Base-by-base conservation (phyloP, 306 rosid genomes). In the cucumber (Cucumis sativus) region DNA sequence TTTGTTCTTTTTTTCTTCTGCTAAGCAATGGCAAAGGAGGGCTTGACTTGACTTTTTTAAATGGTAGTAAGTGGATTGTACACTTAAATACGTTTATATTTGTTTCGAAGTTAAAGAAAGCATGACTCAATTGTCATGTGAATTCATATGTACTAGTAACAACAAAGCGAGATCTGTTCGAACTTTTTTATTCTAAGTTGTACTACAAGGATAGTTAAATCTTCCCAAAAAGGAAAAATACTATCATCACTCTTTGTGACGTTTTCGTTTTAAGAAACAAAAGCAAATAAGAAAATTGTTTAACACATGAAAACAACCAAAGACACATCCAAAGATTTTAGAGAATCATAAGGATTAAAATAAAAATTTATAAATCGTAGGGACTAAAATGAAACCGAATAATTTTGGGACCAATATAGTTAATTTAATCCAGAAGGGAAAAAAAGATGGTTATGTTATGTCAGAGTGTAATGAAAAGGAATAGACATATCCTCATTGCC, bases 401-500 rank as follows among this genome's bases (percentile, higher is more conserved):
- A 0, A 62, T 62, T 51, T 14, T 0, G 70, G 23, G 70, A 64
- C 47, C 13, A n/a, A 18, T 28, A 10, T 37, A 37, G 28, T 17
- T 65, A 65, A 17, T 65, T 64, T 39, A 65, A 65, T 37, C 45
- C 23, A 1, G 3, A 54, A 69, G 66, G n/a, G n/a, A 62, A 11
- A 54, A 76, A 76, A 4, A 54, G 28, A 76, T 2, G 2, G 16
- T 10, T 13, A 14, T 56, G 23, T 54, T 13, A 14, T 56, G 23
- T 54, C 43, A 78, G 82, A 80, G 73, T 74, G 70, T 80, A 86
- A 91, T 78, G 70, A 82, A 87, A 89, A 89, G 89, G 87, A 88
- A 89, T 77, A 77, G 88, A 78, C 93, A 88, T 85, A 85, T 77
- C 89, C 90, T 85, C 60, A 84, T 74, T 23, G 82, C 62, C 91